Percentiles rank a stretch among this genome's conserved stretches.
These are phyloP conservation scores for Fusarium liriodendri DNA, from an alignment of 2,329 filamentous ascomycete species.

Conservation along the genomic window DNA sequence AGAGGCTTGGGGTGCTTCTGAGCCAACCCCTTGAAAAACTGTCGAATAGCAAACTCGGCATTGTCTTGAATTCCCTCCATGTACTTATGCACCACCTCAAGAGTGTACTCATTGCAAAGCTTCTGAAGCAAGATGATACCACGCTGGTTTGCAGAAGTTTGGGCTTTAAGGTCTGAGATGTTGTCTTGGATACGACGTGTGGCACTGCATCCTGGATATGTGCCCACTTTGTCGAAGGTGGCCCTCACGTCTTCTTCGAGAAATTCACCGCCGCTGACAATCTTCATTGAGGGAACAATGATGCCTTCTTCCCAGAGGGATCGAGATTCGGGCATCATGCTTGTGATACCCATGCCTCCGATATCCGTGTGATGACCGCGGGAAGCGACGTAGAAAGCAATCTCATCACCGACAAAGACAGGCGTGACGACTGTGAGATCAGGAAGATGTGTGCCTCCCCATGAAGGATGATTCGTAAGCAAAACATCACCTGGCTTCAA, in stretches of 20 bases:
- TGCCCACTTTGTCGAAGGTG: conserved; percentile 48
- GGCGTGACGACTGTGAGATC: conserved; percentile 56
- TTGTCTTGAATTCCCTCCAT: conserved; percentile 53
- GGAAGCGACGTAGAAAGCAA: conserved; percentile 53
- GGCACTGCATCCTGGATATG: conserved; percentile 51
- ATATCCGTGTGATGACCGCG: conserved; percentile 52
- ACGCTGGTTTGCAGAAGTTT: conserved; percentile 56
- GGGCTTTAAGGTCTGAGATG: conserved; percentile 57
- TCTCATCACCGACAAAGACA: conserved; percentile 47
- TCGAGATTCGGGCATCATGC: conserved; percentile 12
- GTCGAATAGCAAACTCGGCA: conserved; percentile 50
- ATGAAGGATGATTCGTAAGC: conserved; percentile 52
- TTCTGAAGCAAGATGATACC: conserved; percentile 49
- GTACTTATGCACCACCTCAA: conserved; percentile 49
- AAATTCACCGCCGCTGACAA: conserved; percentile 51
- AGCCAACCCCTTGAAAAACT: conserved; percentile 49
- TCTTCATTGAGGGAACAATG: conserved; percentile 52
- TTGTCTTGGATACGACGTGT: conserved; percentile 55
- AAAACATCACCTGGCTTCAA: conserved; percentile 54
- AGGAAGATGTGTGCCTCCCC: conserved; percentile 54
- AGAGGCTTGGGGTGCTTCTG: conserved; percentile 55
- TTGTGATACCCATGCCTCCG: conserved; percentile 21
- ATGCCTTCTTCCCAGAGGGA: conserved; percentile 56
- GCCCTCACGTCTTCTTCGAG: conserved; percentile 48
- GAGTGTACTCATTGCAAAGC: conserved; percentile 49